Evolutionary conservation across 495 filamentous ascomycete genomes (phyloP).

Genomic region (Xylaria cubensis): DNA sequence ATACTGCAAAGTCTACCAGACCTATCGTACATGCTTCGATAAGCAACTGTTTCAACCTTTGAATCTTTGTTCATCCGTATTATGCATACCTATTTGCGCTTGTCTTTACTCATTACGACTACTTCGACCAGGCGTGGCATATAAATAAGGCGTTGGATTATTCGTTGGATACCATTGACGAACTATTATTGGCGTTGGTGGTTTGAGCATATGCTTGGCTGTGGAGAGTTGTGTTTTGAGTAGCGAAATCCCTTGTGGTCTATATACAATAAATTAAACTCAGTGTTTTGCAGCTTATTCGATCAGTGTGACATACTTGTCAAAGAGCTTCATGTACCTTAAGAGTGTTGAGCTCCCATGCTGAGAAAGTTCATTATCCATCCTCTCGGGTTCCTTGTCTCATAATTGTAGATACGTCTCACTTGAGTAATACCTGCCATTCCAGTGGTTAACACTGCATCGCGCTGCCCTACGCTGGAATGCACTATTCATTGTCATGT

Average conservation of each 20-base stretch:
- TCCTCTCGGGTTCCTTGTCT: background rate
- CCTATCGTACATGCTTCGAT: constrained; percentile 61
- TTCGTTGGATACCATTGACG: constrained; percentile 18
- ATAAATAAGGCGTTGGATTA: background rate
- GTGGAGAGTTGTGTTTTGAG: background rate
- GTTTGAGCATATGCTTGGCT: background rate
- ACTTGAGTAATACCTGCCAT: background rate
- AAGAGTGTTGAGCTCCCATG: background rate
- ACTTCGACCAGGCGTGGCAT: background rate
- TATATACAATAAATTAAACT: background rate
- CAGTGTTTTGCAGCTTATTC: background rate
- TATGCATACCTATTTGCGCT: background rate
- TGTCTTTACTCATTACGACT: background rate
- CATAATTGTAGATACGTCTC: background rate
- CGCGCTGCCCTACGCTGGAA: constrained; percentile 1
- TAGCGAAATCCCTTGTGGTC: background rate
- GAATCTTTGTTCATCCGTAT: constrained; percentile 13
- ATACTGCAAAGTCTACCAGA: constrained; percentile 56
- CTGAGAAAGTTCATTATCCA: background rate
- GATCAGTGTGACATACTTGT: background rate
- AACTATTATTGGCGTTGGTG: constrained; percentile 20
- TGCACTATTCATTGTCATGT: background rate
- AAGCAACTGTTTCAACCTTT: constrained; percentile 6
- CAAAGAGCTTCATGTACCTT: background rate
- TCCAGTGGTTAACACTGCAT: background rate